phyloP scores from a whole-genome alignment of 2,329 filamentous ascomycete genomes.

The Ophiostoma ulmi region DNA sequence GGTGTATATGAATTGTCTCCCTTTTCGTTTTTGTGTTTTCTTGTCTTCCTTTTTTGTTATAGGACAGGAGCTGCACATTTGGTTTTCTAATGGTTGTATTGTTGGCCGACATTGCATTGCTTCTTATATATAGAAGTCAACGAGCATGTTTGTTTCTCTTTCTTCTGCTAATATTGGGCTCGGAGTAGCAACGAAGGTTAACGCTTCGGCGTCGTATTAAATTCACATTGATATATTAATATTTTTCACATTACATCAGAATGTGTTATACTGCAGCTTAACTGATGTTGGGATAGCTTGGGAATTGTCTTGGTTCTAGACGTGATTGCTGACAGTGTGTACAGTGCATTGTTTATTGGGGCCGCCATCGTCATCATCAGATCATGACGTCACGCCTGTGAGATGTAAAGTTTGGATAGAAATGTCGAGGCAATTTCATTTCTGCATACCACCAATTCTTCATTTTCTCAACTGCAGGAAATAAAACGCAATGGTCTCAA shows the following conservation, averaged over 20 bases:
- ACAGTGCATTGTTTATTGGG: neutral
- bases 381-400: constrained; percentile 9
- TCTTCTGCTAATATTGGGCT: neutral
- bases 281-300: neutral
- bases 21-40: neutral
- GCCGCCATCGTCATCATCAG: neutral
- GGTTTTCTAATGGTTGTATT: neutral
- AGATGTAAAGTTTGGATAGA: neutral
- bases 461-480: neutral
- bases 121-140: neutral
- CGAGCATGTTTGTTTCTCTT: neutral
- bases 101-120: neutral
- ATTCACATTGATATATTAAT: too few relatives aligned
- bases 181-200: neutral
- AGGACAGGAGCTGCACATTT: neutral
- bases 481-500: neutral
- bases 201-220: neutral
- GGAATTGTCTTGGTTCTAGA: neutral
- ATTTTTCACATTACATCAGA: too few relatives aligned
- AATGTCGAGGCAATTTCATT: neutral
- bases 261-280: neutral
- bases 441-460: neutral
- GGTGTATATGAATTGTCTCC: neutral
- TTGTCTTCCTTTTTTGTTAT: neutral
- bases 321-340: neutral